Conservation (phyloP, 2,329 filamentous ascomycete genomes). For the Aspergillus sp. region DNA sequence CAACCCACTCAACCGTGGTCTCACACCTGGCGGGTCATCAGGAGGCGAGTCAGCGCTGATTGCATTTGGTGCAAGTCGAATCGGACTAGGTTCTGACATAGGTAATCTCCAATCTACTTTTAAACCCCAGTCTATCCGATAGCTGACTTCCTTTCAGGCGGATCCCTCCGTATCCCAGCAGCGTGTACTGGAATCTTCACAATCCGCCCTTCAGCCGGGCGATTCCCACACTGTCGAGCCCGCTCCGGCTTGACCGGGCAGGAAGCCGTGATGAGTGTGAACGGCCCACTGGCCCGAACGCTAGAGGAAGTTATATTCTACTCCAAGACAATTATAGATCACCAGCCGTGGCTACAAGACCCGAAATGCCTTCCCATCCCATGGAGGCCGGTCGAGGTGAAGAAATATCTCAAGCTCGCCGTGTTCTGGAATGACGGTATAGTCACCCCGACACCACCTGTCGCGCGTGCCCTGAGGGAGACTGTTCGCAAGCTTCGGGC, state of each 20-base stretch:
- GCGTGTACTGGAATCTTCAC: constrained; percentile 41
- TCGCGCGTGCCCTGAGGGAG: constrained; percentile 55
- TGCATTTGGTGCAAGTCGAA: constrained; percentile 29
- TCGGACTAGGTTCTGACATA: constrained; percentile 44
- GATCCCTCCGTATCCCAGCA: constrained; percentile 41
- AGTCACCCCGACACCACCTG: constrained; percentile 63
- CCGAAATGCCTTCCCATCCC: constrained; percentile 59
- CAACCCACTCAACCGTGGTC: constrained; percentile 34
- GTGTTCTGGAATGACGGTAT: constrained; percentile 63
- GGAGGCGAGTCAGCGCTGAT: constrained; percentile 39
- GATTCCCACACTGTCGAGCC: constrained; percentile 35
- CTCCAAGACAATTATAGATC: constrained; percentile 50
- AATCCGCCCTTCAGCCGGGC: constrained; percentile 41
- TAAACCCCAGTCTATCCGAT: background rate
- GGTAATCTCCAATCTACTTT: constrained; percentile 9
- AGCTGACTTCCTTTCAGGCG: constrained; percentile 18
- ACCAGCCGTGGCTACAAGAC: constrained; percentile 56
- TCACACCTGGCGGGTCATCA: constrained; percentile 36
- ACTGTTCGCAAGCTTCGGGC: constrained; percentile 55
- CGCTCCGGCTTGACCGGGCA: constrained; percentile 63
- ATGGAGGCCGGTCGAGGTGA: constrained; percentile 41
- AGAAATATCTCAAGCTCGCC: constrained; percentile 51
- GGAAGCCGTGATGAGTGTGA: constrained; percentile 63
- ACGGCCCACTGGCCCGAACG: constrained; percentile 61
- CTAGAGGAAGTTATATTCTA: constrained; percentile 59